phyloP scores from a whole-genome alignment of 2,329 filamentous ascomycete genomes.

The Fusarium dlaminii region DNA sequence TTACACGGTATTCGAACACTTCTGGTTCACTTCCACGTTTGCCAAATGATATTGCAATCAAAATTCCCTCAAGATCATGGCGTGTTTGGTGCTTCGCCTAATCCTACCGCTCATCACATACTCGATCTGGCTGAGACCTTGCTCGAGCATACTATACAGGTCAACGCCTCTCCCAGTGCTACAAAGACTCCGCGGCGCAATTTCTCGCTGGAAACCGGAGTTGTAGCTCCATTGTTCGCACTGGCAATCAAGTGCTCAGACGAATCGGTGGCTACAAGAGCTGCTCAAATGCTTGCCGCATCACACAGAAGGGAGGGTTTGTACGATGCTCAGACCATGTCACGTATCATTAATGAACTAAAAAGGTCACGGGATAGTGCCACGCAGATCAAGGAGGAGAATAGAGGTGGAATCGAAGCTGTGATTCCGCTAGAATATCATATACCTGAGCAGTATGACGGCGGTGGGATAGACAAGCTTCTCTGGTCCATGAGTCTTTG shows the following conservation, averaged over 20 bases:
- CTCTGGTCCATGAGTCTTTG: conserved; percentile 1
- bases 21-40: conserved; percentile 10
- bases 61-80: conserved; percentile 4
- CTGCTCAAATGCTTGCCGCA: conserved; percentile 6
- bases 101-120: conserved; percentile 3
- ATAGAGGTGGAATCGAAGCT: rapidly evolving
- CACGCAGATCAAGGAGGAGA: neutral
- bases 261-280: neutral
- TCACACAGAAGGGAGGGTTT: conserved; percentile 26
- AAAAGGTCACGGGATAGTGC: neutral
- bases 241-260: conserved; percentile 33
- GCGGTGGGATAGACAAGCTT: conserved; percentile 11
- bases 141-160: neutral
- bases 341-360: neutral
- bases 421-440: neutral
- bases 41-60: conserved; percentile 18
- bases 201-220: conserved; percentile 28
- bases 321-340: conserved; percentile 25
- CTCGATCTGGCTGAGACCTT: conserved; percentile 10
- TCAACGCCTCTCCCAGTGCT: neutral
- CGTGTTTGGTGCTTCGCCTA: conserved; percentile 13
- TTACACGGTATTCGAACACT: neutral
- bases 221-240: conserved; percentile 24
- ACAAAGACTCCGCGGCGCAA: conserved; percentile 17
- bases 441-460: neutral